phyloP scores from a whole-genome alignment of 2,329 filamentous ascomycete species.

The Botrytis elliptica region DNA sequence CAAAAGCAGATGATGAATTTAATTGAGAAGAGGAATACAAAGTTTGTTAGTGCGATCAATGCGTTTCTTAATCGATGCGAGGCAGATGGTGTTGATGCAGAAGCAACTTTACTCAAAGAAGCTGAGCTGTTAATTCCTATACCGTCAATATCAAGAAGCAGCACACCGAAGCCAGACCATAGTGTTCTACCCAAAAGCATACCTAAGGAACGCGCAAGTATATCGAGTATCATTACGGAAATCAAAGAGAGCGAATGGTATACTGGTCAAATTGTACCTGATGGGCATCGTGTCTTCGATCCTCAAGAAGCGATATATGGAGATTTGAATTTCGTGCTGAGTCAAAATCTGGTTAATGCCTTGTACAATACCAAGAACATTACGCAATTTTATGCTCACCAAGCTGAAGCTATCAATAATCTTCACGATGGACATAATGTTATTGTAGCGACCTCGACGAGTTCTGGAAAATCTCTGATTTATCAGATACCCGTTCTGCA shows the following conservation, averaged over 20 bases:
- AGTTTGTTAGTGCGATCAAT: conserved; percentile 76
- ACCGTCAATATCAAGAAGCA: conserved; percentile 48
- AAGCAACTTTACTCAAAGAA: conserved; percentile 60
- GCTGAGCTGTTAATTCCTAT: conserved; percentile 61
- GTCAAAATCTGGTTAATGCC: conserved; percentile 91
- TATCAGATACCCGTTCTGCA: conserved; percentile 93
- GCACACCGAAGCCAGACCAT: conserved; percentile 39
- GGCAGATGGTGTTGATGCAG: conserved; percentile 63
- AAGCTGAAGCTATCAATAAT: conserved; percentile 89
- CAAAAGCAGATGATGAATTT: conserved; percentile 87
- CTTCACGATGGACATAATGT: conserved; percentile 80
- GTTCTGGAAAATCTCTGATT: conserved; percentile 96
- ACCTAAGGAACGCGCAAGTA: conserved; percentile 73
- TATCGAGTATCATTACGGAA: conserved; percentile 82
- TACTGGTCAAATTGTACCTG: conserved; percentile 85
- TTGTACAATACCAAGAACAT: conserved; percentile 91
- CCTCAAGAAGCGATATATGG: conserved; percentile 79
- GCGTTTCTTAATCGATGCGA: conserved; percentile 73
- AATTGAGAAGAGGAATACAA: conserved; percentile 85
- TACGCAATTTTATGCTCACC: conserved; percentile 82
- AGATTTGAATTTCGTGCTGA: conserved; percentile 80
- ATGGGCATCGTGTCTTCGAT: conserved; percentile 89
- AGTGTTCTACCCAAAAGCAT: conserved; percentile 66
- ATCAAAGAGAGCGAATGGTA: conserved; percentile 86
- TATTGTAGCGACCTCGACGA: conserved; percentile 91